Base-by-base conservation (phyloP, 257 asterid genomes). In the Asclepias syriaca region DNA sequence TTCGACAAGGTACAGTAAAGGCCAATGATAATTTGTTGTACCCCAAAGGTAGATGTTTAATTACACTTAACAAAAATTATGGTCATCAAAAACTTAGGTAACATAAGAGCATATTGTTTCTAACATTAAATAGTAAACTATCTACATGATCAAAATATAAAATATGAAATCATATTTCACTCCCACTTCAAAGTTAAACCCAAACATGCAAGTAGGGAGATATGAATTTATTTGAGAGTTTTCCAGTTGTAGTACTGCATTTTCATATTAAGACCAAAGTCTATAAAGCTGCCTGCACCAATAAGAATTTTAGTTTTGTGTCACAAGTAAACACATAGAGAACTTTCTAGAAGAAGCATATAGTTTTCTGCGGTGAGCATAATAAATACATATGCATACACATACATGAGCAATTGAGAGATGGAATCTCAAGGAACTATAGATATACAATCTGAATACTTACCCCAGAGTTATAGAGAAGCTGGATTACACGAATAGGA, bases 401-500 rank as follows among this genome's bases (percentile, higher is more conserved):
- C 53, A 48, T 12, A 48, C 13, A 39, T 18, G 14, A 65, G 34
- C 65, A 27, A 54, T 1, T 55, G 66, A 10, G 19, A 27, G 51
- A 51, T 27, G 21, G n/a, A 16, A 54, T 24, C 11, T 16, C 22
- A 51, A 22, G n/a, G 61, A 68, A 46, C 19, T 18, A 12, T 51
- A 50, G 40, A 43, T 39, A 22, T 39, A 61, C 22, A 75, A 39
- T 24, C 12, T 34, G 24, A 63, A 73, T 45, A 77, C 90, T 85
- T 79, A 94, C 99, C 80, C 98, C 99, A 48, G 98, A 81, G 80
- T 94, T 94, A 74, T 87, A 94, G 71, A 91, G 84, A 71, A 94
- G 97, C 74, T 71, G 95, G 74, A 94, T 88, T 11, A 94, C 98
- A 72, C 99, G 90, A 79, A 94, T 94, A 55, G 99, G 99, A 68